Base-by-base conservation (phyloP, 345 rosid genomes). In the Moringa oleifera region DNA sequence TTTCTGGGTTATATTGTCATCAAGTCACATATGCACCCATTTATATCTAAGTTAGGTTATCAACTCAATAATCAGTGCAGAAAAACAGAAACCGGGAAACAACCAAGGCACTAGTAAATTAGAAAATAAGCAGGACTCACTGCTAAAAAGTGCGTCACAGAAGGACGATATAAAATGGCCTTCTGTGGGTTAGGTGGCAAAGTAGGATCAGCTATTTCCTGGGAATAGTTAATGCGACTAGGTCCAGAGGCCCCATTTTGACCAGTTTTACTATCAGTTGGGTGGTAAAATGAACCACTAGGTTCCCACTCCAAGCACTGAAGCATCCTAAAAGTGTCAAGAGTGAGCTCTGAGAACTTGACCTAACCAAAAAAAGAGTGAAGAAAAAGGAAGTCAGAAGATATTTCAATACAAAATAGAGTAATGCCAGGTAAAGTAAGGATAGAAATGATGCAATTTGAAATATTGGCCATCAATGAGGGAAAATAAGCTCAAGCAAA, bases 251-350 rank as follows among this genome's bases (percentile, higher is more conserved):
- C 84, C 57, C 80, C 83, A 72, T 81, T 83, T 64, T 73, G 91
- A 63, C 85, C 79, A 63, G 61, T 67, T 79, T 81, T 84, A 70
- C 73, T 33, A 68, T 67, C 80, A 73, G 71, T 53, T 64, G 89
- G 61, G 71, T 79, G 84, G 73, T 81, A 93, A 67, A 93, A 80
- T 54, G 96, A 83, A 75, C 98, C 98, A 69, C 91, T 84, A 21
- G 96, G 97, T 70, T 93, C 98, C 98, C 98, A 93, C 71, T 93
- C 98, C 69, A 93, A 64, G 81, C 91, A 86, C 59, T 93, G 98
- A 77, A 93, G 96, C 94, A 93, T 90, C 88, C 98, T 86, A 67
- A 87, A 93, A 20, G 94, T 73, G 76, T 93, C 97, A 25, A 93
- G 77, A 3, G 96, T 87, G 72, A 93, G 94, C 90, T 93, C 98